Conservation (phyloP, 108 stramenopile genomes). For the Skeletonema costatum region DNA sequence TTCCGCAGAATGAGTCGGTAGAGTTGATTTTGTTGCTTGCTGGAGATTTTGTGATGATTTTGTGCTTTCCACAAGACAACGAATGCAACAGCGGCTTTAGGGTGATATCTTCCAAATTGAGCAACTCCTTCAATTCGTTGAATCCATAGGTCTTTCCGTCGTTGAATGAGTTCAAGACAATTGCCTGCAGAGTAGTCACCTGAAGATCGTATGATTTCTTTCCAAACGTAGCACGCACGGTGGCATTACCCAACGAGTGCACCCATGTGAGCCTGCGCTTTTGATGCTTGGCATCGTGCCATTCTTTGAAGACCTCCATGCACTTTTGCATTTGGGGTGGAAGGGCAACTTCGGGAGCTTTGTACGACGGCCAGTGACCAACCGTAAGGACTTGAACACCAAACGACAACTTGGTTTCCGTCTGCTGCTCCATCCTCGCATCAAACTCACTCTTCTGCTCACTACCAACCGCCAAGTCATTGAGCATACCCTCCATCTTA, state of each 20-base stretch:
- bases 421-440: conserved; percentile 62
- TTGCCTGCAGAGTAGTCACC: conserved; percentile 96
- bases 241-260: conserved; percentile 93
- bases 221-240: conserved; percentile 89
- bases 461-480: conserved; percentile 94
- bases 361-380: conserved; percentile 98
- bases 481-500: conserved; percentile 99
- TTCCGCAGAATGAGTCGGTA: conserved; percentile 91
- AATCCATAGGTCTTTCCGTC: conserved; percentile 71
- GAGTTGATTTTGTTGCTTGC: conserved; percentile 86
- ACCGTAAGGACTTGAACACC: conserved; percentile 96
- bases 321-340: conserved; percentile 92
- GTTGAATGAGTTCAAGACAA: conserved; percentile 86
- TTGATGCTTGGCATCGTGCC: conserved; percentile 88
- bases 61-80: conserved; percentile 97
- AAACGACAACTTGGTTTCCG: conserved; percentile 80
- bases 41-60: conserved; percentile 89
- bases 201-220: conserved; percentile 96
- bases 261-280: conserved; percentile 92
- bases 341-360: conserved; percentile 87
- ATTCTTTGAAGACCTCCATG: conserved; percentile 92
- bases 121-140: conserved; percentile 64
- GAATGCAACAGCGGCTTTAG: conserved; percentile 98
- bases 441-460: conserved; percentile 94
- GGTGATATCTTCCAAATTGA: conserved; percentile 88